Evolutionary conservation across 2,329 filamentous ascomycete species (phyloP).

Genomic region (Hypoxylon sp.): DNA sequence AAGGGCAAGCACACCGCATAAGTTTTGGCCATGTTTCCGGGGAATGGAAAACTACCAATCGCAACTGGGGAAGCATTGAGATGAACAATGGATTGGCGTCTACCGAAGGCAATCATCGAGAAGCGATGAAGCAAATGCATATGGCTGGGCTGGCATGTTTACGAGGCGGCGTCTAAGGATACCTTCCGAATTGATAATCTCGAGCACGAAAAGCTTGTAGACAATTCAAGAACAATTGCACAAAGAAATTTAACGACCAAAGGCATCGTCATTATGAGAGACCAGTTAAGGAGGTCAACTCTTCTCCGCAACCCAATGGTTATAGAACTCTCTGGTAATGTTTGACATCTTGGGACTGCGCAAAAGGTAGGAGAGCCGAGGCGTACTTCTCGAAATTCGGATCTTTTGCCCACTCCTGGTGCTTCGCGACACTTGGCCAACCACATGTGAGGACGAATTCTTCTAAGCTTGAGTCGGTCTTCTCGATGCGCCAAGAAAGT

Average conservation of each 20-base stretch:
- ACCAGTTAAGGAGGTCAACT: conserved; percentile 7
- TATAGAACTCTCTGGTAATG: conserved; percentile 55
- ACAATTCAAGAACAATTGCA: conserved; percentile 53
- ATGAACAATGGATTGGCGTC: conserved; percentile 39
- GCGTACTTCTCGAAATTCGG: conserved; percentile 49
- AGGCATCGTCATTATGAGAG: background rate
- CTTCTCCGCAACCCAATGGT: conserved; percentile 18
- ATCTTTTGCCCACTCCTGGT: conserved; percentile 52
- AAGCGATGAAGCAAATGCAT: conserved; percentile 47
- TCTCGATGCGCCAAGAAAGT: conserved; percentile 62
- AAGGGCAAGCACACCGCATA: conserved; percentile 58
- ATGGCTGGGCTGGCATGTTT: conserved; percentile 54
- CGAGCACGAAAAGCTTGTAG: conserved; percentile 54
- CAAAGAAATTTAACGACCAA: conserved; percentile 38
- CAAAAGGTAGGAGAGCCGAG: conserved; percentile 43
- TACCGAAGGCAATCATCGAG: conserved; percentile 32
- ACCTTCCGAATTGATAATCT: conserved; percentile 64
- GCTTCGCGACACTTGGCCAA: conserved; percentile 56
- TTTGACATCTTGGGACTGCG: conserved; percentile 49
- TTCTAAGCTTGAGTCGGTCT: conserved; percentile 54
- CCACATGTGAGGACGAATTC: conserved; percentile 60
- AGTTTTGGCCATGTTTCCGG: conserved; percentile 19
- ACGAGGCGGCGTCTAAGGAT: conserved; percentile 70
- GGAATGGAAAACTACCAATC: conserved; percentile 36
- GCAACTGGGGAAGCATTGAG: conserved; percentile 39